Evolutionary conservation across 306 rosid species (phyloP).

Genomic region (Prinsepia uniflora): DNA sequence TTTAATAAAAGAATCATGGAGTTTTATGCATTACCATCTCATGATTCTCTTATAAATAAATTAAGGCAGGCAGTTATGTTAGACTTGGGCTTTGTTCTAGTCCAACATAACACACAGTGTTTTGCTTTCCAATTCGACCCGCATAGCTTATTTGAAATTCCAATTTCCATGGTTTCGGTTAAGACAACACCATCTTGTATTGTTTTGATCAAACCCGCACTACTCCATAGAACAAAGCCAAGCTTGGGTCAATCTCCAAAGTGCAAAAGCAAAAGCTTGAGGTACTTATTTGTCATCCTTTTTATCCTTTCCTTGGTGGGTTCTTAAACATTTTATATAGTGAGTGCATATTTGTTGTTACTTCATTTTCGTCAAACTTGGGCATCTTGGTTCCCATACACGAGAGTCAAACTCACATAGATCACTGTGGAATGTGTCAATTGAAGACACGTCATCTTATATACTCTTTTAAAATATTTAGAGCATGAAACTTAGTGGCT

Average conservation of each 20-base stretch:
- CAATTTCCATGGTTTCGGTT: background rate
- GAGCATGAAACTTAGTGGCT: conserved; percentile 5
- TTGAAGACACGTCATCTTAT: background rate
- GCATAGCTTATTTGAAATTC: background rate
- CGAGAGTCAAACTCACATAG: no score
- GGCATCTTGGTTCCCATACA: no score
- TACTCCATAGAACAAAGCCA: conserved; percentile 27
- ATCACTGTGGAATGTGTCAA: no score
- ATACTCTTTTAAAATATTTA: background rate
- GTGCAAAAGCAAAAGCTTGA: conserved; percentile 98
- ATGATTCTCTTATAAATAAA: background rate
- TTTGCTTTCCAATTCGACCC: background rate
- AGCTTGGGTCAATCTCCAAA: conserved; percentile 97
- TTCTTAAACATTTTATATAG: background rate
- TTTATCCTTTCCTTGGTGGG: background rate
- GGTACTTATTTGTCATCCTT: conserved; percentile 36
- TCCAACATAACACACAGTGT: background rate
- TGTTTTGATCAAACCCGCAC: background rate
- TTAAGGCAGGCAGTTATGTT: background rate
- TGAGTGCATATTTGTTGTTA: no score
- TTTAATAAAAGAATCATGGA: background rate
- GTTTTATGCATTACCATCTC: background rate
- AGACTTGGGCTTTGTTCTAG: background rate
- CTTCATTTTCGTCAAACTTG: no score
- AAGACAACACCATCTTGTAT: background rate